Percentiles rank a stretch among this genome's conserved stretches.
phyloP scores from a whole-genome alignment of 441 rosid genomes.

The Flueggea neowawraea region DNA sequence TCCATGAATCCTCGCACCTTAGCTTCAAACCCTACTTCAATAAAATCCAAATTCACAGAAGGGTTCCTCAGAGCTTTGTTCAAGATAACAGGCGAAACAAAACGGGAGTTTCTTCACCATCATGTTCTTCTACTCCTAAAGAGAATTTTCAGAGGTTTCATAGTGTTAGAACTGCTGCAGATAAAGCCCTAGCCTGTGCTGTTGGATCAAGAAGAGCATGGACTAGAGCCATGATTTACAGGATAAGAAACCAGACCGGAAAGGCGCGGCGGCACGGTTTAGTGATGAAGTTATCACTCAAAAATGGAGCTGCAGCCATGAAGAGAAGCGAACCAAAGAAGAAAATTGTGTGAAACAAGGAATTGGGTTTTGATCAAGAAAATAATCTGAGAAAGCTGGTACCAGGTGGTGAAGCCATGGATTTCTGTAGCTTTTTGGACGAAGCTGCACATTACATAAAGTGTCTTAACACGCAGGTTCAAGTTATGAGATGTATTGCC shows the following conservation, averaged over 20 bases:
- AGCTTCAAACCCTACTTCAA: constrained; percentile 27
- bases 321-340: not conserved
- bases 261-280: not conserved
- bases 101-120: constrained; percentile 7
- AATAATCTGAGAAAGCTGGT: constrained; percentile 39
- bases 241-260: constrained; percentile 18
- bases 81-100: constrained; percentile 16
- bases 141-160: constrained; percentile 18
- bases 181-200: constrained; percentile 50
- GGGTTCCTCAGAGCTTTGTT: constrained; percentile 39
- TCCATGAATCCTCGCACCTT: constrained; percentile 19
- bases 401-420: constrained; percentile 57
- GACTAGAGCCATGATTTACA: constrained; percentile 45
- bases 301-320: not conserved
- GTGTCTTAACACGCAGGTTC: constrained; percentile 52
- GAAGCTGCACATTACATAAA: constrained; percentile 54
- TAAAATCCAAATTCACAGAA: constrained; percentile 37
- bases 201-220: constrained; percentile 48
- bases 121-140: constrained; percentile 3
- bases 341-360: constrained; percentile 14
- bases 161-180: constrained; percentile 45
- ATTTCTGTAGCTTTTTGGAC: constrained; percentile 40
- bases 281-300: constrained; percentile 10
- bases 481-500: constrained; percentile 29
- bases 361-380: constrained; percentile 8